Evolutionary conservation across 192 early-diverging fungal species (phyloP).

Genomic region (Umbelopsis vinacea): DNA sequence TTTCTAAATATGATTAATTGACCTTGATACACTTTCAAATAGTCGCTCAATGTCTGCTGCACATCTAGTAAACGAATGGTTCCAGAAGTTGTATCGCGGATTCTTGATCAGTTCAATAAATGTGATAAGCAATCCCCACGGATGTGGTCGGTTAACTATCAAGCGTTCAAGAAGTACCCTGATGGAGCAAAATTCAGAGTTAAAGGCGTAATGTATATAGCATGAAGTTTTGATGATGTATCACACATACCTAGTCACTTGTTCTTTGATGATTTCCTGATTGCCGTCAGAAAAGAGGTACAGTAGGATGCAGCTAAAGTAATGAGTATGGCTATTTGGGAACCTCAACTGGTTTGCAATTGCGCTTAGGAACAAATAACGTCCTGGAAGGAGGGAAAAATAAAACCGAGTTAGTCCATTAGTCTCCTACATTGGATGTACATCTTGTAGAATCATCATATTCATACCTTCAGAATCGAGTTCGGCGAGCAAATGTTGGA

Average conservation of each 20-base stretch:
- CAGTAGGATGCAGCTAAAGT: conserved; percentile 88
- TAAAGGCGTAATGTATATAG: background rate
- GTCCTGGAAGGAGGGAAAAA: conserved; percentile 46
- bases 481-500: conserved; percentile 75
- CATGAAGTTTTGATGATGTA: background rate
- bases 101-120: conserved; percentile 98
- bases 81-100: conserved; percentile 68
- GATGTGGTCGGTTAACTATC: conserved; percentile 96
- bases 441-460: background rate
- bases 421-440: background rate
- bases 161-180: conserved; percentile 94
- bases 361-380: conserved; percentile 88
- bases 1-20: conserved; percentile 44
- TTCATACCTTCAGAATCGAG: conserved; percentile 74
- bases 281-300: conserved; percentile 81
- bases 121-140: conserved; percentile 96
- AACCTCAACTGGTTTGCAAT: conserved; percentile 97
- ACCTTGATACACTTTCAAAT: conserved; percentile 70
- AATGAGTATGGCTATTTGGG: conserved; percentile 96
- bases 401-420: background rate
- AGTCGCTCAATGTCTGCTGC: conserved; percentile 83
- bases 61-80: conserved; percentile 62
- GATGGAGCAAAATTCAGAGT: background rate
- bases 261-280: conserved; percentile 89
- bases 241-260: conserved; percentile 73